Base-by-base conservation (phyloP, 148 eudicot species). In the Rhododendron williamsianum region DNA sequence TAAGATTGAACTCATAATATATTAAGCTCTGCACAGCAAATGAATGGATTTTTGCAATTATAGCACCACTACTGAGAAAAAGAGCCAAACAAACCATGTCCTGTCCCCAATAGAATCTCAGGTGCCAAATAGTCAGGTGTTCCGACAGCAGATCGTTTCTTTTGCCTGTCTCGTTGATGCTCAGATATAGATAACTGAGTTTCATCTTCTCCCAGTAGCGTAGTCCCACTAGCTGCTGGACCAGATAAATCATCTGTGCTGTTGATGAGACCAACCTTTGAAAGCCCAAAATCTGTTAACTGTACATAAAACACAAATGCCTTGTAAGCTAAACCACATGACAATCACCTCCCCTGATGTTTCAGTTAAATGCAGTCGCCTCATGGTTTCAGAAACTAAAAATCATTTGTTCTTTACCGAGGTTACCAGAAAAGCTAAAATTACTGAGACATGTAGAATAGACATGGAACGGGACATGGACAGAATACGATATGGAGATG, bases 61-160 rank as follows among this genome's bases (percentile, higher is more conserved):
- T 35, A 73, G 23, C 73, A 78, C 49, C 60, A 48, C 60, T 36
- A 77, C 33, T 23, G 51, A 82, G 23, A 81, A 86, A 45, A 81
- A 83, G 52, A 38, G 85, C 16, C n/a, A 79, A 76, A 87, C 98
- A 77, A 85, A 97, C 99, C 99, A 89, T 97, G 99, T 86, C 98
- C 99, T 73, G 94, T 97, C 89, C 99, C 99, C 87, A 97, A 92
- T 84, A 97, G 96, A 83, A 97, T 97, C 90, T 97, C 99, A 9
- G 99, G 99, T 80, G 99, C 99, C 96, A 97, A 91, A 90, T 97
- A 97, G 88, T 97, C 99, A 85, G 99, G 99, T 56, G 99, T 97
- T 84, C 99, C 99, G 83, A 97, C 99, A 86, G 98, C 99, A 87
- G 99, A 93, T 79, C 98, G 95, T 81, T 95, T 97, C 84, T 95